A percentile compares a stretch with the other conserved stretches of the same genome.
Evolutionary conservation across 2,329 filamentous ascomycete genomes (phyloP).

Genomic region (Ceratocystiopsis brevicomis): DNA sequence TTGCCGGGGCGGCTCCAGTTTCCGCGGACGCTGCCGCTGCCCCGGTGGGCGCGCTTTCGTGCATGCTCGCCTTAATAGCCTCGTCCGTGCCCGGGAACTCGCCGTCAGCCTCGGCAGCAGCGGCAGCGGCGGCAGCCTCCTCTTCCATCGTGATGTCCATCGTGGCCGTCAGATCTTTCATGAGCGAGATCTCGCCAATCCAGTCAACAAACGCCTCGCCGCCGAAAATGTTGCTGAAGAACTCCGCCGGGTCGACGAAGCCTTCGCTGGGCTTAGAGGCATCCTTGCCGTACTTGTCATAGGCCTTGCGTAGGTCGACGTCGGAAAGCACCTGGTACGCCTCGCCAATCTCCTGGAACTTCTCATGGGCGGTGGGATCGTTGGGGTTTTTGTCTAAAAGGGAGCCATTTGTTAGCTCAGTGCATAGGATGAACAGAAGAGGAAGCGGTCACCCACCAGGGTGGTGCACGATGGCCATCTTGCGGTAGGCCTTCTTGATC

Average conservation of each 20-base stretch:
- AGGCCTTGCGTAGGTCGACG: conserved; percentile 67
- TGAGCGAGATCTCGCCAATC: conserved; percentile 94
- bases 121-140: conserved; percentile 27
- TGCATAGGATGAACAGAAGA: too few species aligned
- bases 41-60: conserved; percentile 20
- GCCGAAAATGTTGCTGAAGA: conserved; percentile 97
- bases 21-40: conserved; percentile 9
- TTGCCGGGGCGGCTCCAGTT: conserved; percentile 18
- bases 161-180: conserved; percentile 94
- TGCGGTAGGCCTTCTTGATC: conserved; percentile 94
- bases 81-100: conserved; percentile 38
- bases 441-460: conserved; percentile 36
- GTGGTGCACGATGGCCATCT: conserved; percentile 83
- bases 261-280: conserved; percentile 76
- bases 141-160: conserved; percentile 93
- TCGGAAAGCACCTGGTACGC: conserved; percentile 72
- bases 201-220: conserved; percentile 90
- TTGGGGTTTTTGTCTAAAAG: conserved; percentile 83
- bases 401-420: too few species aligned
- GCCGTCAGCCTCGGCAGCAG: conserved; percentile 15
- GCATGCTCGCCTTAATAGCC: conserved; percentile 34
- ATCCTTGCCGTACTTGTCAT: conserved; percentile 96
- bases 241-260: conserved; percentile 90
- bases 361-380: conserved; percentile 80
- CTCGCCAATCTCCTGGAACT: conserved; percentile 75